Base-by-base conservation (phyloP, 495 filamentous ascomycete genomes). In the Sporormia fimetaria region DNA sequence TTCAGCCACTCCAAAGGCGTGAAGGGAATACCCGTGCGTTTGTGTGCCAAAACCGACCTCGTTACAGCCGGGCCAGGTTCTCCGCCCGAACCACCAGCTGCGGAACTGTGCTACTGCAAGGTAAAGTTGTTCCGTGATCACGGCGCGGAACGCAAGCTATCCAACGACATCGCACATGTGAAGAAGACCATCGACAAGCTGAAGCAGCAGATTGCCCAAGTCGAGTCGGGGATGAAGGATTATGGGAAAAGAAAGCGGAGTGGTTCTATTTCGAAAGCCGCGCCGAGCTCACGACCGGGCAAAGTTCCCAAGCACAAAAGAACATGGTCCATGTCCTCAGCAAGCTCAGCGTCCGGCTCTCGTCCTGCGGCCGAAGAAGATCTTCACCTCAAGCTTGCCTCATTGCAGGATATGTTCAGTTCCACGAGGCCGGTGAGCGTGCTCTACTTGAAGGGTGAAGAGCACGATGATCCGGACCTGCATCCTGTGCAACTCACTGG, bases 1-100 rank as follows among this genome's bases (percentile, higher is more conserved):
- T 98, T 96, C 57, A 96, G 87, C 57, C 87, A 94, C 53, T 95
- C 90, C 5, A 96, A 98, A 51, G 90, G 90, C 21, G 88, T 98
- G 21, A 96, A 95, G 58, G 90, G 90, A 12, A 92, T 94, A 40
- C 85, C 88, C 0, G 87, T 98, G 9, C 64, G 90, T 28, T 69
- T 98, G 3, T 96, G 88, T 57, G 75, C 87, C 3, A 94, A 95
- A 60, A 95, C 88, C 0, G 79, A 87, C 33, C 57, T 74, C 11
- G 47, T 81, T 0, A 58, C 59, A 0, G 56, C 55, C 0, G 47
- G 41, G 7, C 62, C 63, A 1, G 42, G 65, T 4, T 59, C 71
- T 16, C 61, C 69, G 2, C 46, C 56, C 9, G 52, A 69, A 2
- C 54, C 62, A 0, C 52, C 63, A 5, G 55, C 63, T 6, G 54